Conservation (phyloP, 2,329 filamentous ascomycete species). For the Sphaerulina vaccinii region DNA sequence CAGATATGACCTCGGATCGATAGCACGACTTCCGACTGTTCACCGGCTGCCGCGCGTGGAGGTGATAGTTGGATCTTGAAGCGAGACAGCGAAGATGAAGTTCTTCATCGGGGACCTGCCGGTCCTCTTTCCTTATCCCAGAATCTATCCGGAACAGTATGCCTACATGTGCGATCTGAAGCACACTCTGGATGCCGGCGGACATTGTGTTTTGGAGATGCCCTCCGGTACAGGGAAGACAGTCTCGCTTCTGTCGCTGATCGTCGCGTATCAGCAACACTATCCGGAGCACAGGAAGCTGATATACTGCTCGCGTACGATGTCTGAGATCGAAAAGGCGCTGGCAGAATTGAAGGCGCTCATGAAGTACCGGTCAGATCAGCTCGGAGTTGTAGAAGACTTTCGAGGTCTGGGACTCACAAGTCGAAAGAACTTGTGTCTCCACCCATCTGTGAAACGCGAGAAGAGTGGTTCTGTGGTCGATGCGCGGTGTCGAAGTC, state of each 20-base stretch:
- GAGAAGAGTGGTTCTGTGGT: conserved; percentile 95
- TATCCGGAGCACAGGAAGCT: conserved; percentile 92
- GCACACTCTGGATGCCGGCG: conserved; percentile 85
- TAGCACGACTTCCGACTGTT: no score
- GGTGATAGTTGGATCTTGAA: background rate
- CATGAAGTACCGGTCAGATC: conserved; percentile 90
- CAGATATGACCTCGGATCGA: no score
- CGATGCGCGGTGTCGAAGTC: conserved; percentile 89
- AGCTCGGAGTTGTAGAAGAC: conserved; percentile 88
- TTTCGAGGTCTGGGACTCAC: conserved; percentile 90
- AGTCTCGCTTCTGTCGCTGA: conserved; percentile 88
- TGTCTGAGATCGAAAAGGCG: conserved; percentile 99
- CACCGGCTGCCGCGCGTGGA: no score
- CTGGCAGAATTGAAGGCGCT: conserved; percentile 84
- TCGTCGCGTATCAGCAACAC: conserved; percentile 93
- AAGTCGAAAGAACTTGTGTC: conserved; percentile 93
- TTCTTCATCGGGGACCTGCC: conserved; percentile 76
- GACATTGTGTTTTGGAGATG: conserved; percentile 97
- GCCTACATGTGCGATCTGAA: conserved; percentile 84
- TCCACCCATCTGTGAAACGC: conserved; percentile 92
- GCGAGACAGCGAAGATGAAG: conserved; percentile 56
- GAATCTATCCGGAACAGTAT: conserved; percentile 74
- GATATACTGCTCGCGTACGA: conserved; percentile 98
- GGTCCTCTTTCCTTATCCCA: conserved; percentile 71
- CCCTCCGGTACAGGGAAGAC: conserved; percentile 98